Base-by-base conservation (phyloP, 805 yeast species). In the Metschnikowia cerradonensis region DNA sequence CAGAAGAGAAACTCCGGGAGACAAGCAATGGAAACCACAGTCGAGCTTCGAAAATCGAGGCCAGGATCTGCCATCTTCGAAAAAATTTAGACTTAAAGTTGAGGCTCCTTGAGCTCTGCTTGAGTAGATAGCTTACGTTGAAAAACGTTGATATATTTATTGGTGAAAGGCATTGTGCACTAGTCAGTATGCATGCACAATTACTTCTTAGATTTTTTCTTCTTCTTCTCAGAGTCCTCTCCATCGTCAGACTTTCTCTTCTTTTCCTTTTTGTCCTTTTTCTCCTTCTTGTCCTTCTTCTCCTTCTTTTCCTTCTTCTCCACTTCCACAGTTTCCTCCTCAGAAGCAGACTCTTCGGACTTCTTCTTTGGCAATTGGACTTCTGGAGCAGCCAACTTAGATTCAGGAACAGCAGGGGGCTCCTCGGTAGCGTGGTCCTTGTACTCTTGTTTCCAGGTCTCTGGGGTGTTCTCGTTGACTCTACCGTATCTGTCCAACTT, bases 401-500 rank as follows among this genome's bases (percentile, higher is more conserved):
- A 70, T 54, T 71, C 83, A 39, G 84, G 84, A 48, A 79, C 76
- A 40, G 81, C 78, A 41, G 84, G 84, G 45, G 86, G 84, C 20
- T 76, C 73, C 46, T 75, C 78, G 52, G 79, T 86, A 46, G 71
- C 75, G 65, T 82, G 87, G 66, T 85, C 82, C 60, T 85, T 87
- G 70, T 92, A 94, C 45, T 81, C 83, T 62, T 78, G 77, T 77
- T 90, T 90, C 99, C 99, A 94, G 38, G 82, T 78, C 43, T 82
- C 87, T 63, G 99, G 99, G 30, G 99, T 94, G 69, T 82, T 85
- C 73, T 94, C 99, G 67, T 90, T 94, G 57, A 77, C 79, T 77
- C 96, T 86, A 57, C 99, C 99, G 66, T 75, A 94, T 75, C 92
- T 89, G 79, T 94, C 99, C 67, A 94, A 83, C 76, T 94, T 92